A percentile compares a stretch with the other conserved stretches of the same genome.
Evolutionary conservation across 176 grass and related monocot species (phyloP).

Genomic region (Luzula sylvatica): DNA sequence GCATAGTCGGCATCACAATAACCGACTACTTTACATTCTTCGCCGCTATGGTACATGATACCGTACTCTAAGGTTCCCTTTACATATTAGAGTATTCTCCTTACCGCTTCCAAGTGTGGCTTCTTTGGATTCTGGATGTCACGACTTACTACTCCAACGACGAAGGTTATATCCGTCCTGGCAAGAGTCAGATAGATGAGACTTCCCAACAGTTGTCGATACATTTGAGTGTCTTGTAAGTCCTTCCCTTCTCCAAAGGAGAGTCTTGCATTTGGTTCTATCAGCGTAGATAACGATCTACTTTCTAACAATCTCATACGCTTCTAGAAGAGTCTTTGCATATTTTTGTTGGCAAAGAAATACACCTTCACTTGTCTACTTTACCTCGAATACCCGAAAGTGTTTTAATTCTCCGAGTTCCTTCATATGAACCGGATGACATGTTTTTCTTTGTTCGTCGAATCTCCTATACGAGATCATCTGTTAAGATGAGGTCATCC

Average conservation of each 20-base stretch:
- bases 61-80: conserved; percentile 10
- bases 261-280: conserved; percentile 7
- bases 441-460: background rate
- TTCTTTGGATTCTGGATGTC: conserved; percentile 14
- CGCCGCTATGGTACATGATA: background rate
- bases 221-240: background rate
- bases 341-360: conserved; percentile 13
- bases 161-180: background rate
- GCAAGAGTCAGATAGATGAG: conserved; percentile 1
- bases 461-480: background rate
- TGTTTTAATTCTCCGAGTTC: conserved; percentile 19
- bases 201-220: background rate
- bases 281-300: conserved; percentile 1
- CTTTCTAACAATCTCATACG: conserved; percentile 17
- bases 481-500: conserved; percentile 20
- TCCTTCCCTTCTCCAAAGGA: background rate
- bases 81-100: background rate
- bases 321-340: conserved; percentile 6
- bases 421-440: conserved; percentile 12
- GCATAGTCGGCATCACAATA: conserved; percentile 2
- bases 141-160: conserved; percentile 3
- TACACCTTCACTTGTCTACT: conserved; percentile 3
- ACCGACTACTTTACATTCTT: background rate
- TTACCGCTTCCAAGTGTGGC: background rate
- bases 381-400: conserved; percentile 6